These are phyloP conservation scores for Puya raimondii DNA, from an alignment of 176 grass and related monocot species.

Conservation along the genomic window DNA sequence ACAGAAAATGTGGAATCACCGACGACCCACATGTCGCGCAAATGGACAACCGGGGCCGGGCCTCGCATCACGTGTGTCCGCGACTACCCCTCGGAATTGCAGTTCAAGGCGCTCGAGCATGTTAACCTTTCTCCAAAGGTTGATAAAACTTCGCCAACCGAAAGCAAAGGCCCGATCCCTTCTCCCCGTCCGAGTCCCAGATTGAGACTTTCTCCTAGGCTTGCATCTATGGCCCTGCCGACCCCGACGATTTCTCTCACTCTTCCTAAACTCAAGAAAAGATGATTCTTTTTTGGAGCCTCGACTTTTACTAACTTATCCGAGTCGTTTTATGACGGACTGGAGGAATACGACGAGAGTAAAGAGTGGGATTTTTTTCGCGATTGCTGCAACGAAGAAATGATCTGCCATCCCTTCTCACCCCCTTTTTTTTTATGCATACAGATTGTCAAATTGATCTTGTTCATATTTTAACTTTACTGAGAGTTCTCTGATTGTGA, in stretches of 20 bases:
- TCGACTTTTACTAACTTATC: background rate
- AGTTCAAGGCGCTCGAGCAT: slow-evolving; percentile 81
- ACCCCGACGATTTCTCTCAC: slow-evolving; percentile 40
- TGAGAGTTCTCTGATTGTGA: too few relatives aligned
- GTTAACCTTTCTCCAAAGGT: slow-evolving; percentile 82
- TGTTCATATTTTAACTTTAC: too few relatives aligned
- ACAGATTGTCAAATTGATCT: too few relatives aligned
- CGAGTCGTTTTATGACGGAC: too few relatives aligned
- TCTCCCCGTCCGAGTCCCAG: slow-evolving; percentile 66
- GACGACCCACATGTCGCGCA: slow-evolving; percentile 29
- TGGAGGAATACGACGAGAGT: too few relatives aligned
- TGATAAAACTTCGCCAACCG: slow-evolving; percentile 16
- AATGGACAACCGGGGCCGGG: slow-evolving; percentile 69
- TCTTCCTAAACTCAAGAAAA: slow-evolving; percentile 51
- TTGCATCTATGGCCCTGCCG: slow-evolving; percentile 46
- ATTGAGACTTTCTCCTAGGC: slow-evolving; percentile 67
- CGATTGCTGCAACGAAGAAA: too few relatives aligned
- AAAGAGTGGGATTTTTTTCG: too few relatives aligned
- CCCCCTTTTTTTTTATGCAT: too few relatives aligned
- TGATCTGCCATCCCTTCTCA: too few relatives aligned
- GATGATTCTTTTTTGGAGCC: slow-evolving; percentile 20
- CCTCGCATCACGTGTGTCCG: slow-evolving; percentile 82
- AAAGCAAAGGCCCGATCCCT: slow-evolving; percentile 68
- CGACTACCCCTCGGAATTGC: slow-evolving; percentile 80
- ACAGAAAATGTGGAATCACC: background rate